Base-by-base conservation (phyloP, 139 green algal species). In the Picochlorum sp. region DNA sequence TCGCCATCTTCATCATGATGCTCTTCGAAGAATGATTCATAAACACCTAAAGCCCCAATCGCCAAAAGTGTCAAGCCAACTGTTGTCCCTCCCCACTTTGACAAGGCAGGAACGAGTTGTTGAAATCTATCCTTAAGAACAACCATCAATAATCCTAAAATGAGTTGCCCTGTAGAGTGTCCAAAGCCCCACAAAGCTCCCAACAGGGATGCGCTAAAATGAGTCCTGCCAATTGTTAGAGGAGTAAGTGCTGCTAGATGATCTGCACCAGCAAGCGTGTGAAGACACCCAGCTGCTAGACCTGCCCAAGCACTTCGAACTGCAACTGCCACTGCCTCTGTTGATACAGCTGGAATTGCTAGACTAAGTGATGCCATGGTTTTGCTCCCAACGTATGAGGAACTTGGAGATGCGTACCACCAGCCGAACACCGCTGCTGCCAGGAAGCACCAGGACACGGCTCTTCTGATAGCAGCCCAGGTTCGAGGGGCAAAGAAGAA, bases 161-260 rank as follows among this genome's bases (percentile, higher is more conserved):
- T 81, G 9, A 98, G 75, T 70, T 99, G 93, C 4, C 93, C 93
- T 5, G 84, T 93, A 56, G 87, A 91, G 72, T 99, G 93, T 13
- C 93, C 91, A 66, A 92, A 90, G 7, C 93, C 92, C 93, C 93
- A 99, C 25, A 98, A 81, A 13, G 86, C 87, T n/a, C 92, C 92
- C 50, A 99, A 70, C 25, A 85, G 62, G 2, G 83, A 85, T 18
- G 82, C 86, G 32, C 76, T 63, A 29, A 83, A 41, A 12, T 77
- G 70, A 57, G 67, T 83, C 18, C 85, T 76, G 1, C 92, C 92
- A n/a, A 99, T 91, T 36, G 90, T 93, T 7, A 99, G 72, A 2
- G 92, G 92, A 1, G 92, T 90, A 0, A 99, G 69, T 2, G 87
- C 92, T 49, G 93, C 93, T 10, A 99, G 62, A 57, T 99, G 93